Conservation (phyloP, 2,329 filamentous ascomycete species). For the Metarhizium guizhouense region DNA sequence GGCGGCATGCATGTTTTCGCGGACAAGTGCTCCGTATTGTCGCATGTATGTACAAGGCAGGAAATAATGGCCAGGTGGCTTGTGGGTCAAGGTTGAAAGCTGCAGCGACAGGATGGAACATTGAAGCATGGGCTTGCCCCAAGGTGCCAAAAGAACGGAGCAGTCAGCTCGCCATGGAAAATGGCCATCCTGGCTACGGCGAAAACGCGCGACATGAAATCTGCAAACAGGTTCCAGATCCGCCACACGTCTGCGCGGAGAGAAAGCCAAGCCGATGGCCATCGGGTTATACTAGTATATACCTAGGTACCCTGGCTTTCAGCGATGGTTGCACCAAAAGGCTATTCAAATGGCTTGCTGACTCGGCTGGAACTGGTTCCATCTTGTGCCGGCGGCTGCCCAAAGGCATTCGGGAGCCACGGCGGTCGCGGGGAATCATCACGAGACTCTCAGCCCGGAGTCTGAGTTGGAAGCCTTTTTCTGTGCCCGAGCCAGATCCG, state of each 20-base stretch:
- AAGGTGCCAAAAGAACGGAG: neutral
- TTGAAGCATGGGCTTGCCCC: neutral
- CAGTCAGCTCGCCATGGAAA: conserved; percentile 6
- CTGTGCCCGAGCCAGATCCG: neutral
- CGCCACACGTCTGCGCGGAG: neutral
- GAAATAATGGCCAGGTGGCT: neutral
- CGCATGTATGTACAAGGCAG: neutral
- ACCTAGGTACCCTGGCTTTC: neutral
- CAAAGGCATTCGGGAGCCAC: neutral
- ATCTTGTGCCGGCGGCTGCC: neutral
- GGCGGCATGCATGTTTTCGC: neutral
- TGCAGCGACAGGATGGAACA: neutral
- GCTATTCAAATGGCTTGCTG: neutral
- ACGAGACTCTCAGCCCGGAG: neutral
- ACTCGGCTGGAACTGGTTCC: neutral
- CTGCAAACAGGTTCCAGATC: neutral
- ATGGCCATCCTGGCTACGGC: neutral
- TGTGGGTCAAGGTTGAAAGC: neutral
- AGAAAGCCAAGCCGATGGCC: neutral
- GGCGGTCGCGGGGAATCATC: too few species aligned
- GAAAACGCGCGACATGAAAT: neutral
- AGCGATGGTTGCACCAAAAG: neutral
- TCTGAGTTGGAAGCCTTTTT: neutral
- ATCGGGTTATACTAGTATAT: neutral
- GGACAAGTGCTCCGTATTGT: neutral